These are phyloP conservation scores for Lentinula raphanica DNA, from an alignment of 768 basidiomycete species.

Conservation along the genomic window DNA sequence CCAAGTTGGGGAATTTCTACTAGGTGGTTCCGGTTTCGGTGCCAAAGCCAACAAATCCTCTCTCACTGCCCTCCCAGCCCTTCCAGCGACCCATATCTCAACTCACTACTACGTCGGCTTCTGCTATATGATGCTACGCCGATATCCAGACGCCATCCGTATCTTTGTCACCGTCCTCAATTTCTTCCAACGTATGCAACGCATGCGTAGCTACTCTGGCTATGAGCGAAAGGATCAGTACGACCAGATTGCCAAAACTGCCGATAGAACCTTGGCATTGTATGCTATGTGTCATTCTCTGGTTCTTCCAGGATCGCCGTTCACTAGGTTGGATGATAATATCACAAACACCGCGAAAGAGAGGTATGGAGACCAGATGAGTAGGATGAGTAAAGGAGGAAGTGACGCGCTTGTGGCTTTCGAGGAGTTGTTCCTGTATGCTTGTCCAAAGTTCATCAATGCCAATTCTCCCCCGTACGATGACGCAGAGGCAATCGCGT, in stretches of 20 bases:
- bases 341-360: constrained; percentile 92
- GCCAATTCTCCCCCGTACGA: constrained; percentile 95
- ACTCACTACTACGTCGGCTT: constrained; percentile 96
- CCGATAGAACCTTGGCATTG: constrained; percentile 95
- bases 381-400: constrained; percentile 78
- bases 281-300: constrained; percentile 92
- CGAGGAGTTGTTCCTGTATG: constrained; percentile 90
- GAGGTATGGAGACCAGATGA: constrained; percentile 85
- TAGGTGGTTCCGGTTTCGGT: constrained; percentile 1
- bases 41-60: constrained; percentile 5
- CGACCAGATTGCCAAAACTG: constrained; percentile 97
- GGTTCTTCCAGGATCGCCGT: constrained; percentile 45
- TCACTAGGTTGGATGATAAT: constrained; percentile 85
- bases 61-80: constrained; percentile 63
- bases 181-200: constrained; percentile 93
- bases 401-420: constrained; percentile 75
- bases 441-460: constrained; percentile 94
- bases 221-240: constrained; percentile 96
- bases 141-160: constrained; percentile 94
- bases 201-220: constrained; percentile 81
- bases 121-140: constrained; percentile 91
- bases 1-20: constrained; percentile 54
- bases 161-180: constrained; percentile 90
- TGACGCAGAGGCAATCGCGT: constrained; percentile 56
- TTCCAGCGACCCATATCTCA: constrained; percentile 93